Base-by-base conservation (phyloP, 768 basidiomycete species). In the Lactarius vividus region DNA sequence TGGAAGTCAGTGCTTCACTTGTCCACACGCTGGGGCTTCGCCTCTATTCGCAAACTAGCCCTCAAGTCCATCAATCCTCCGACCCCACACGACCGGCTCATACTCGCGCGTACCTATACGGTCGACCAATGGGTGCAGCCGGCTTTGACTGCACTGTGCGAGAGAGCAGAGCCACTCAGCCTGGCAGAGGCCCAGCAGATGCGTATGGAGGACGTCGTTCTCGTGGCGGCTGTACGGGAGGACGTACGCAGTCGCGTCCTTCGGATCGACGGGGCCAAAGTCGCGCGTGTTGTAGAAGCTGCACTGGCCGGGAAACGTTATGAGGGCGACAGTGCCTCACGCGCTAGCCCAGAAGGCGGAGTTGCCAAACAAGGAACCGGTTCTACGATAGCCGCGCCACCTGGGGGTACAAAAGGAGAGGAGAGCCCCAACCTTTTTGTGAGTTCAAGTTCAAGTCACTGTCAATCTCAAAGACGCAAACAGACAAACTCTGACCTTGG, bases 1-100 rank as follows among this genome's bases (percentile, higher is more conserved):
- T 75, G 75, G 71, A 64, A 66, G 13, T 71, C 73, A 15, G 67
- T 75, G 20, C 64, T 74, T 23, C 59, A 71, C 44, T n/a, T 71
- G 52, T 68, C 73, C 10, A 64, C 72, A 67, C 77, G 23, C 55
- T 80, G 33, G 77, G 74, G 62, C 61, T 74, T 65, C 67, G 73
- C 65, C 37, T 66, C 58, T 52, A 73, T 69, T 71, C 78, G 65
- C 71, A 37, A 39, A 16, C 39, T 68, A 10, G 59, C 64, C 4
- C 16, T 68, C 18, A 35, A 20, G 18, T 33, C 33, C 11, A 29
- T 61, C 29, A 13, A 61, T 3, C 57, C 58, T 3, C 57, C 63
- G 2, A 57, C 59, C 0, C n/a, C 64, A n/a, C 23, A 35, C 59
- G 53, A 68, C 16, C 63, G n/a, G 23, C 59, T 68, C n/a, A 4